Conservation (phyloP, 345 rosid genomes). For the Eucalyptus marginata region DNA sequence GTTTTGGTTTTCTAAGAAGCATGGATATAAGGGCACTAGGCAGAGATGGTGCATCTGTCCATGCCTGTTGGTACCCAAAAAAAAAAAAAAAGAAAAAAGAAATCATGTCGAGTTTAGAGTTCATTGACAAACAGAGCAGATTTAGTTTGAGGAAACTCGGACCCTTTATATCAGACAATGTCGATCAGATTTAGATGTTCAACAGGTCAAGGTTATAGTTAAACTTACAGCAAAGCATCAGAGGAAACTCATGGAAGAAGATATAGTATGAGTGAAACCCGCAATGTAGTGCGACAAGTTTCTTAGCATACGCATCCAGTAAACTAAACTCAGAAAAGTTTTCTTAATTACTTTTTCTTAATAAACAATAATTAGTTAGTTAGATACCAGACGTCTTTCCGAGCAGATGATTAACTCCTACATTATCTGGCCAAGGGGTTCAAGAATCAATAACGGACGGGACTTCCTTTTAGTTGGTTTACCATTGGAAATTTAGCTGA, state of each 20-base stretch:
- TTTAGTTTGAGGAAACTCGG: neutral
- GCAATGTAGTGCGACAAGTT: neutral
- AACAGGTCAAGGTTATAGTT: too few relatives aligned
- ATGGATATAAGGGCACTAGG: too few relatives aligned
- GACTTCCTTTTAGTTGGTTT: neutral
- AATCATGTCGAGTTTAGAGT: neutral
- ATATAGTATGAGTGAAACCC: neutral
- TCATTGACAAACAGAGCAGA: neutral
- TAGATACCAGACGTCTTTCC: neutral
- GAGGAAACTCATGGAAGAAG: neutral
- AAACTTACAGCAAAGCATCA: neutral
- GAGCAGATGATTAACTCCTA: neutral
- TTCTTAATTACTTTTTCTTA: neutral
- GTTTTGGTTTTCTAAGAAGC: too few relatives aligned
- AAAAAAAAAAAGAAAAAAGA: slow-evolving; percentile 47
- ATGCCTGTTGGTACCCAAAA: slow-evolving; percentile 35
- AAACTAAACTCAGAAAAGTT: neutral
- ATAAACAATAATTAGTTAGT: neutral
- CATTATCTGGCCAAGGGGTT: neutral
- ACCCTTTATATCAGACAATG: neutral
- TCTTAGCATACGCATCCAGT: neutral
- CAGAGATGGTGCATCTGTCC: too few relatives aligned
- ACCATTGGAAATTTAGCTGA: slow-evolving; percentile 73
- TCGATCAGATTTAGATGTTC: too few relatives aligned
- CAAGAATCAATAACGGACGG: neutral